These are phyloP conservation scores for Penicillium sp. DNA, from an alignment of 2,329 filamentous ascomycete genomes.

Conservation along the genomic window DNA sequence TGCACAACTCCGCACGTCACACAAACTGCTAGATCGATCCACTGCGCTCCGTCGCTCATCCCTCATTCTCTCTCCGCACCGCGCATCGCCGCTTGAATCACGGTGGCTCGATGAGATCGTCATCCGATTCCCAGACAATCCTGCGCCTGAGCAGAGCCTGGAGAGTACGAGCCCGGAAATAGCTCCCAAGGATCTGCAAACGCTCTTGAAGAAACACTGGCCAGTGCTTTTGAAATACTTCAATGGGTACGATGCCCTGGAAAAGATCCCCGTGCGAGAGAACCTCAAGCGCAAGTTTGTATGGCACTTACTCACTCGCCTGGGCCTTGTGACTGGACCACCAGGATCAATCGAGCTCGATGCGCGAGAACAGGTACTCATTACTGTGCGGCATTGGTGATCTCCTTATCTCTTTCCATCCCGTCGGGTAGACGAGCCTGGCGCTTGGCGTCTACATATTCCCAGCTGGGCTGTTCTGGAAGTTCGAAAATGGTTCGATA, in stretches of 20 bases:
- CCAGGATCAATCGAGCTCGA: slow-evolving; percentile 28
- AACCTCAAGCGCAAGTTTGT: slow-evolving; percentile 73
- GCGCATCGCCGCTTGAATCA: slow-evolving; percentile 70
- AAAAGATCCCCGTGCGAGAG: slow-evolving; percentile 79
- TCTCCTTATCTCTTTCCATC: neutral
- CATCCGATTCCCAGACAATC: slow-evolving; percentile 32
- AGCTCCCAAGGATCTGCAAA: slow-evolving; percentile 21
- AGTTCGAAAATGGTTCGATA: too few species aligned
- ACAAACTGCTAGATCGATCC: slow-evolving; percentile 32
- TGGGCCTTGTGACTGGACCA: slow-evolving; percentile 58
- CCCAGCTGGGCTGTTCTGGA: too few species aligned
- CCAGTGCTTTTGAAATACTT: slow-evolving; percentile 74
- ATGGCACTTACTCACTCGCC: slow-evolving; percentile 51
- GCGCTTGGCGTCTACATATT: too few species aligned
- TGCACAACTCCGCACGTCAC: slow-evolving; percentile 26
- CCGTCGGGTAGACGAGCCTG: too few species aligned
- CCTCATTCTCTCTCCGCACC: slow-evolving; percentile 70
- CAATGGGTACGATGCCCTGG: slow-evolving; percentile 75
- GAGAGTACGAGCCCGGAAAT: slow-evolving; percentile 14
- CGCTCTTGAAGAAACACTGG: slow-evolving; percentile 58
- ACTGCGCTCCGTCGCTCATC: slow-evolving; percentile 48
- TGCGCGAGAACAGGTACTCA: slow-evolving; percentile 42
- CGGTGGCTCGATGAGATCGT: slow-evolving; percentile 55
- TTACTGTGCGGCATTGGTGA: slow-evolving; percentile 66
- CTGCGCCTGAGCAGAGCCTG: slow-evolving; percentile 6